Evolutionary conservation across 805 yeast species (phyloP).

Genomic region (Starmerella khaoyaiensis): DNA sequence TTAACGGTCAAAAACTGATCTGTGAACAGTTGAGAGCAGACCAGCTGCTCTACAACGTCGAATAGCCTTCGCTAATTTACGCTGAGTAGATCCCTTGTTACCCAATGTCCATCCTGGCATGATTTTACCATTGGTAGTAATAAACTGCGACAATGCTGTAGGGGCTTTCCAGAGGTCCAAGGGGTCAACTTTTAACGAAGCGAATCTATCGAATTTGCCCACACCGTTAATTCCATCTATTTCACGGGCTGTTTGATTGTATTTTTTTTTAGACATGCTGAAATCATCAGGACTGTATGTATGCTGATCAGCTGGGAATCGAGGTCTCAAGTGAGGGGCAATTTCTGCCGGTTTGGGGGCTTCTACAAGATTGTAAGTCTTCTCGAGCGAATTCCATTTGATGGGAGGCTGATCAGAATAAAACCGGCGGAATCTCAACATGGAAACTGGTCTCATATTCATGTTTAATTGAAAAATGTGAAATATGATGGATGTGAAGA

Average conservation of each 20-base stretch:
- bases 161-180: conserved; percentile 62
- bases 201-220: conserved; percentile 16
- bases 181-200: conserved; percentile 37
- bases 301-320: conserved; percentile 35
- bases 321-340: conserved; percentile 19
- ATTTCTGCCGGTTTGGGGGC: conserved; percentile 7
- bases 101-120: conserved; percentile 62
- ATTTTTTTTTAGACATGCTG: conserved; percentile 40
- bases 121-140: conserved; percentile 64
- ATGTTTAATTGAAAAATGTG: too few relatives aligned
- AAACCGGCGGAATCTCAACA: conserved; percentile 1
- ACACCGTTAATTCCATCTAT: conserved; percentile 6
- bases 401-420: conserved; percentile 3
- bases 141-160: conserved; percentile 47
- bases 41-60: conserved; percentile 74
- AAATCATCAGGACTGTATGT: conserved; percentile 78
- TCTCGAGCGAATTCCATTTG: conserved; percentile 4
- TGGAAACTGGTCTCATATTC: too few relatives aligned
- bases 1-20: conserved; percentile 15
- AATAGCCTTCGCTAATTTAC: conserved; percentile 58
- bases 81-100: conserved; percentile 52
- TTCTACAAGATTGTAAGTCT: conserved; percentile 1
- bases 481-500: too few relatives aligned
- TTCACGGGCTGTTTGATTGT: conserved; percentile 31
- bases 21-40: conserved; percentile 57